Conservation (phyloP, 805 yeast species). For the Candida oleophila region DNA sequence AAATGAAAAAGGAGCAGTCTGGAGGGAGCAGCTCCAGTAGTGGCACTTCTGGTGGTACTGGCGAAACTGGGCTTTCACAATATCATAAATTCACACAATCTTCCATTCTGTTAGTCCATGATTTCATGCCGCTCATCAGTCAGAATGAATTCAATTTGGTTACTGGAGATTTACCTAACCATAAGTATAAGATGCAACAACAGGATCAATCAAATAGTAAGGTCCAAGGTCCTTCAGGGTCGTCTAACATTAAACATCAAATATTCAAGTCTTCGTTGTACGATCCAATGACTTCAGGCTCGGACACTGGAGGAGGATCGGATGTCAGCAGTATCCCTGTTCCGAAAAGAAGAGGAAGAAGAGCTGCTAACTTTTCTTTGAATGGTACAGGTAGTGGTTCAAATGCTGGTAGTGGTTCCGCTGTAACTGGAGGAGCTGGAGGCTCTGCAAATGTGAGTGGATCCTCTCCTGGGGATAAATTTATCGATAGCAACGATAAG, state of each 20-base stretch:
- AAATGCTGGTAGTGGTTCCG: conserved; percentile 4
- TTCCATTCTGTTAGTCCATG: conserved; percentile 23
- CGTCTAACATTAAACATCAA: conserved; percentile 32
- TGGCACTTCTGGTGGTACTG: background rate
- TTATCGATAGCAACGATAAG: conserved; percentile 12
- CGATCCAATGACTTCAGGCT: conserved; percentile 38
- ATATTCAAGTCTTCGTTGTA: conserved; percentile 41
- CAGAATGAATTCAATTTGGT: conserved; percentile 37
- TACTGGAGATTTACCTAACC: conserved; percentile 37
- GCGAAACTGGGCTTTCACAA: background rate
- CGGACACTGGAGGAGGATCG: conserved; percentile 28
- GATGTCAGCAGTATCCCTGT: conserved; percentile 11
- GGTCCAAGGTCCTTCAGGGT: conserved; percentile 6
- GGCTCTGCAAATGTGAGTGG: background rate
- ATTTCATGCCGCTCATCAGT: conserved; percentile 41
- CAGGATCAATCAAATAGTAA: background rate
- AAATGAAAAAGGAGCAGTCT: background rate
- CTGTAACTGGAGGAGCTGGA: conserved; percentile 13
- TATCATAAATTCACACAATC: conserved; percentile 3
- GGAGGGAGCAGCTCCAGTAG: background rate
- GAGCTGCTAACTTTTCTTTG: conserved; percentile 23
- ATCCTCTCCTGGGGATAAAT: conserved; percentile 4
- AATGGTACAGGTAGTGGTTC: conserved; percentile 8
- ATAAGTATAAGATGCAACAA: conserved; percentile 8
- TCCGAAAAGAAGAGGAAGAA: conserved; percentile 39